These are phyloP conservation scores for Sarcodon sp. DNA, from an alignment of 768 basidiomycete species.

Conservation along the genomic window DNA sequence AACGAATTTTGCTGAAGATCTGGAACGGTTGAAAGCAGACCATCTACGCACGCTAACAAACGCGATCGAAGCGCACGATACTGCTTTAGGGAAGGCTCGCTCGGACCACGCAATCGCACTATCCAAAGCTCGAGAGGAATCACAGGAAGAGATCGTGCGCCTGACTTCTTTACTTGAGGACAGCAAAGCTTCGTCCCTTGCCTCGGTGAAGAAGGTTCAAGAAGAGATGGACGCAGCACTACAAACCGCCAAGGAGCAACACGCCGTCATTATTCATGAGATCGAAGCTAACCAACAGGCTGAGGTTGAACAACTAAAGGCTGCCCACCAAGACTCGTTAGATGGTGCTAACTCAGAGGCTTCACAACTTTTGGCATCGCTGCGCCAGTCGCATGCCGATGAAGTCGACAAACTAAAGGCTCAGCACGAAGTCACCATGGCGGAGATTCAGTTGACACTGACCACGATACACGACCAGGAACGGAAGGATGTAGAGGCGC, in stretches of 20 bases:
- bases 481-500: constrained; percentile 10
- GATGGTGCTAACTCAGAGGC: constrained; percentile 13
- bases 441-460: constrained; percentile 15
- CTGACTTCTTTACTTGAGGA: constrained; percentile 29
- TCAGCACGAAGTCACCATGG: constrained; percentile 29
- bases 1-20: constrained; percentile 45
- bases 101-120: constrained; percentile 43
- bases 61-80: constrained; percentile 48
- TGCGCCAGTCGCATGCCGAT: constrained; percentile 29
- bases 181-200: constrained; percentile 29
- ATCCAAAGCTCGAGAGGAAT: constrained; percentile 41
- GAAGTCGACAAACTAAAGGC: constrained; percentile 17
- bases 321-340: constrained; percentile 31
- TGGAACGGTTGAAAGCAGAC: constrained; percentile 52
- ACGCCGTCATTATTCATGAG: constrained; percentile 39
- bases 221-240: constrained; percentile 37
- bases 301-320: constrained; percentile 36
- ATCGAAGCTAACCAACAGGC: constrained; percentile 43
- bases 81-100: constrained; percentile 45
- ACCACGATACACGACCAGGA: constrained; percentile 17
- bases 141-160: constrained; percentile 34
- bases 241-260: constrained; percentile 37
- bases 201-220: constrained; percentile 22
- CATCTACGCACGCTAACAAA: constrained; percentile 39
- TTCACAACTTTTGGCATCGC: constrained; percentile 21